Conservation (phyloP, 2,329 filamentous ascomycete genomes). For the Ophiocordyceps australis region DNA sequence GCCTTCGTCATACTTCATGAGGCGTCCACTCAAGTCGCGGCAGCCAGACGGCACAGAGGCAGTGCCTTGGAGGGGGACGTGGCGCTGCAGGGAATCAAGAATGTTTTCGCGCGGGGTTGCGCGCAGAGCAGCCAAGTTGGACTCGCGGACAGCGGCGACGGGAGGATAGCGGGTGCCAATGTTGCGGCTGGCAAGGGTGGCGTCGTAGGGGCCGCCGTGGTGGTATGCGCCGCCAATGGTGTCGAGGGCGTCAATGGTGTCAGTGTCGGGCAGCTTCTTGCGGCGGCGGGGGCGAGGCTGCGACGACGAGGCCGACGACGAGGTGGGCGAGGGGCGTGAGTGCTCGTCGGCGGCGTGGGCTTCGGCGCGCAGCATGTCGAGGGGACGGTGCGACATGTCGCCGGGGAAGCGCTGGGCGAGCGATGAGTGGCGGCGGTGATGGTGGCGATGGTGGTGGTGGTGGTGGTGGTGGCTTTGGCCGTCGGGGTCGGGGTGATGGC, state of each 20-base stretch:
- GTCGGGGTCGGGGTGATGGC: not conserved
- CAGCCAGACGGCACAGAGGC: slow-evolving; percentile 59
- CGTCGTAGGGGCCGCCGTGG: slow-evolving; percentile 82
- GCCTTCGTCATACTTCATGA: slow-evolving; percentile 72
- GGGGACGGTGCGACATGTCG: slow-evolving; percentile 45
- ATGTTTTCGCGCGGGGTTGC: slow-evolving; percentile 71
- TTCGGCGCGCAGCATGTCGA: slow-evolving; percentile 47
- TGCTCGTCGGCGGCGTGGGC: slow-evolving; percentile 48
- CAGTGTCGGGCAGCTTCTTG: slow-evolving; percentile 48
- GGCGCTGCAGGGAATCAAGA: slow-evolving; percentile 50
- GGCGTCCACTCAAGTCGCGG: slow-evolving; percentile 46
- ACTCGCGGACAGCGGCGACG: slow-evolving; percentile 54
- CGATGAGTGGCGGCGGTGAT: slow-evolving; percentile 5
- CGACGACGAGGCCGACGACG: slow-evolving; percentile 8
- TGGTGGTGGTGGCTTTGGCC: not conserved
- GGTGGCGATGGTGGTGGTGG: too few relatives aligned
- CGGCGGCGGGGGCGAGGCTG: slow-evolving; percentile 41
- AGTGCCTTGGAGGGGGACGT: slow-evolving; percentile 67
- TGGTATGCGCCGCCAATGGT: slow-evolving; percentile 54
- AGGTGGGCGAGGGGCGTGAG: slow-evolving; percentile 48
- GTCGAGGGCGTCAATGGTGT: slow-evolving; percentile 70
- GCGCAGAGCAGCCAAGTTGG: slow-evolving; percentile 58
- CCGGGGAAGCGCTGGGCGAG: slow-evolving; percentile 33
- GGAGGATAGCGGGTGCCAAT: slow-evolving; percentile 43
- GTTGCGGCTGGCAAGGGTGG: slow-evolving; percentile 60